These are phyloP conservation scores for Fusarium sp. DNA, from an alignment of 2,329 filamentous ascomycete genomes.

Conservation along the genomic window DNA sequence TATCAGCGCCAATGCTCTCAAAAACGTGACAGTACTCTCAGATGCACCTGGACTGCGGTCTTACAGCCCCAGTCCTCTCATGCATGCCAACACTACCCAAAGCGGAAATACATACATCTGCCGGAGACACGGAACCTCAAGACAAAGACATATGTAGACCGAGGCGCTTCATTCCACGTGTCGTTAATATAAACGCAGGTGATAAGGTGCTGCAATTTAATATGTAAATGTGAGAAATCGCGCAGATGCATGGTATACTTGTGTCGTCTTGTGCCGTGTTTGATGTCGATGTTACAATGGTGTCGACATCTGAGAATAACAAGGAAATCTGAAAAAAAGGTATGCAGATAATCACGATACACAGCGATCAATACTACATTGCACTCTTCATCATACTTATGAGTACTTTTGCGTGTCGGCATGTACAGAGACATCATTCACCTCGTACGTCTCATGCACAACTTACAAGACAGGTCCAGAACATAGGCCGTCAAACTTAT, in stretches of 20 bases:
- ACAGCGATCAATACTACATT: neutral
- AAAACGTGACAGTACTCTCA: neutral
- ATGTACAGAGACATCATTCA: neutral
- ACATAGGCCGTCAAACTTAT: slow-evolving; percentile 15
- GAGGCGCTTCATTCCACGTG: slow-evolving; percentile 19
- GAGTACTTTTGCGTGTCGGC: neutral
- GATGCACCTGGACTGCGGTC: no score
- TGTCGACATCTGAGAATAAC: neutral
- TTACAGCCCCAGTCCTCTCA: no score
- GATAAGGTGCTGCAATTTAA: slow-evolving; percentile 6
- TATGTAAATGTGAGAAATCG: slow-evolving; percentile 16
- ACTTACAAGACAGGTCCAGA: neutral
- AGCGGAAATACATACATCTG: neutral
- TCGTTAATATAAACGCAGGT: neutral
- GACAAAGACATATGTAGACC: neutral
- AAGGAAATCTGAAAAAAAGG: neutral
- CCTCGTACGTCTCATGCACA: neutral
- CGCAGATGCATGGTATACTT: slow-evolving; percentile 1
- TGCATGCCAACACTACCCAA: neutral
- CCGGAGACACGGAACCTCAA: neutral
- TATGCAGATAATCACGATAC: neutral
- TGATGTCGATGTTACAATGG: no score
- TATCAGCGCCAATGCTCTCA: neutral
- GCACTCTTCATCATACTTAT: neutral
- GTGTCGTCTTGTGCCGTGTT: neutral